These are phyloP conservation scores for Monilinia fructigena DNA, from an alignment of 2,329 filamentous ascomycete genomes.

Conservation along the genomic window DNA sequence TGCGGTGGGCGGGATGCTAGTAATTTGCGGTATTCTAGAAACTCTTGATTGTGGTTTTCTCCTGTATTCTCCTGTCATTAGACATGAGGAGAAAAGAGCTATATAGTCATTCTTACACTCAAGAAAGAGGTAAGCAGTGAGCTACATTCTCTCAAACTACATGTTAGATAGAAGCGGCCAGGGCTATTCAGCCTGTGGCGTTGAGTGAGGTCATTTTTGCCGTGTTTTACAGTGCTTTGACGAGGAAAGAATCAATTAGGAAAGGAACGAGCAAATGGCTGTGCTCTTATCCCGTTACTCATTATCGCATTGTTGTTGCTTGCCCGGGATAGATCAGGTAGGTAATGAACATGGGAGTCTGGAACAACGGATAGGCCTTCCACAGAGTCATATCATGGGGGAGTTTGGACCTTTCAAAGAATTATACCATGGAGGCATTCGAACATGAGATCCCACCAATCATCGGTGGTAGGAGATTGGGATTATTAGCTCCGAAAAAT, in stretches of 20 bases:
- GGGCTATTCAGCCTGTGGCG: not conserved
- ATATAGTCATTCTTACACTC: not conserved
- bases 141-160: not conserved
- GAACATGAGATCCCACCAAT: not conserved
- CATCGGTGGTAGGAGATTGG: not conserved
- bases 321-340: too few relatives aligned
- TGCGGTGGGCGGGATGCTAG: too few relatives aligned
- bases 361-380: not conserved
- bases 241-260: not conserved
- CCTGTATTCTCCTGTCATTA: not conserved
- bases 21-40: not conserved
- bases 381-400: too few relatives aligned
- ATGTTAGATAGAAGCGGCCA: not conserved
- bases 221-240: not conserved
- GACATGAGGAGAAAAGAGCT: not conserved
- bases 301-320: too few relatives aligned
- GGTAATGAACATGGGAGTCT: not conserved
- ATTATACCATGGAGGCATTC: not conserved
- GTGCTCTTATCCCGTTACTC: too few relatives aligned
- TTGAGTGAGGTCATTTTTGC: conserved; percentile 4
- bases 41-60: not conserved
- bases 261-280: not conserved
- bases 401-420: not conserved
- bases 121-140: not conserved
- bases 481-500: not conserved